These are phyloP conservation scores for Plasmodium gaboni DNA, from an alignment of 169 alveolate species.

Conservation along the genomic window DNA sequence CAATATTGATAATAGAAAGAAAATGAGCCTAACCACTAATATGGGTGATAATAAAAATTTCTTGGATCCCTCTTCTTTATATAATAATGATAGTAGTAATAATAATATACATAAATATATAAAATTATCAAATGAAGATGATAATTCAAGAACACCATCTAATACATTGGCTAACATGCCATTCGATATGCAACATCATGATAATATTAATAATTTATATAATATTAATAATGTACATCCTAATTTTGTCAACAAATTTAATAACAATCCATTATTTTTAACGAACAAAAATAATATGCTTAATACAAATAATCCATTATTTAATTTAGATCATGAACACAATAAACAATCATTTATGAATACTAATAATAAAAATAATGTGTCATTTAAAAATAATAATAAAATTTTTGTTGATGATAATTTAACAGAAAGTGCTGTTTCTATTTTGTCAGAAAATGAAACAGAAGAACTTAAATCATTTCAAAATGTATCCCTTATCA, in stretches of 20 bases:
- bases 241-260: not conserved
- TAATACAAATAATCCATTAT: too few relatives aligned
- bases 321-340: conserved; percentile 6
- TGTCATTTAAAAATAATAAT: not conserved
- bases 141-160: conserved; percentile 13
- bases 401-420: conserved; percentile 38
- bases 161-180: conserved; percentile 12
- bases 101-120: conserved; percentile 16
- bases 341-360: not conserved
- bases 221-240: not conserved
- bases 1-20: conserved; percentile 4
- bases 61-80: too few relatives aligned
- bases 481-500: conserved; percentile 50
- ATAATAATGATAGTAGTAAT: not conserved
- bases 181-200: not conserved
- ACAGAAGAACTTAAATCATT: conserved; percentile 49
- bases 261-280: not conserved
- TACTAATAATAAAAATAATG: not conserved
- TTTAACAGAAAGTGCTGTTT: conserved; percentile 49
- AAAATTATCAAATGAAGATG: conserved; percentile 20
- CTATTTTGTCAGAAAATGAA: conserved; percentile 46
- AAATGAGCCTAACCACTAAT: not conserved
- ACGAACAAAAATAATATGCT: conserved; percentile 11
- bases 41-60: conserved; percentile 2
- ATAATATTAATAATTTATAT: not conserved